Base-by-base conservation (phyloP, 2,329 filamentous ascomycete genomes). In the Aspergillaceae sp. region DNA sequence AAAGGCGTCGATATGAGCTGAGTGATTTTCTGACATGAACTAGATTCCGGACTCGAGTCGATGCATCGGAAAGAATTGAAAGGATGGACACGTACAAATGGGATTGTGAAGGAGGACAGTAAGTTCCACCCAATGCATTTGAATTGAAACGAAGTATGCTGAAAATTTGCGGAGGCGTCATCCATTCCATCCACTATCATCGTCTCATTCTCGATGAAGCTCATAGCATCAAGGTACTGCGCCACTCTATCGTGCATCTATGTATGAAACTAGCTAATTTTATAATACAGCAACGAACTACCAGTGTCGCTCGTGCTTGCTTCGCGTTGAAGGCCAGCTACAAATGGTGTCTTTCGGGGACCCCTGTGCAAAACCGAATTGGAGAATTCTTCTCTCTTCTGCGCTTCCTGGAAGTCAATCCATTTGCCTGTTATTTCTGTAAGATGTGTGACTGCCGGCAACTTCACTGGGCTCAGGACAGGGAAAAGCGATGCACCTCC, bases 311-410 rank as follows among this genome's bases (percentile, higher is more conserved):
- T 26, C 94, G 87, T 66, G 91, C 92, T 36, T 97, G 91, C 64
- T 97, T 97, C 63, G 89, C 90, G 1, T 74, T 98, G 37, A 83
- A 89, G 49, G 86, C 86, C 11, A 82, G 78, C 11, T 95, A 92
- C 69, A 94, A 94, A 57, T 97, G 92, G 88, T 98, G 92, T 63
- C 74, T 98, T 48, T 92, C 87, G 10, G 92, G 92, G 6, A 98
- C 92, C 1, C 92, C 92, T 0, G 80, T 98, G 1, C 92, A 98
- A 65, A 98, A 97, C 61, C 85, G 91, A 44, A 97, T 97, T 54
- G 91, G 92, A 59, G 91, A 97, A 64, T 94, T 96, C 66, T 96
- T 97, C 69, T 97, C 91, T 0, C 74, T 97, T 26, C 75, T 98
- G 46, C 84, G 92, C 2, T 98, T 98, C 66, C 77, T 98, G 29